Conservation (phyloP, 129 eudicot species). For the Pseudognaphalium luteoalbum region DNA sequence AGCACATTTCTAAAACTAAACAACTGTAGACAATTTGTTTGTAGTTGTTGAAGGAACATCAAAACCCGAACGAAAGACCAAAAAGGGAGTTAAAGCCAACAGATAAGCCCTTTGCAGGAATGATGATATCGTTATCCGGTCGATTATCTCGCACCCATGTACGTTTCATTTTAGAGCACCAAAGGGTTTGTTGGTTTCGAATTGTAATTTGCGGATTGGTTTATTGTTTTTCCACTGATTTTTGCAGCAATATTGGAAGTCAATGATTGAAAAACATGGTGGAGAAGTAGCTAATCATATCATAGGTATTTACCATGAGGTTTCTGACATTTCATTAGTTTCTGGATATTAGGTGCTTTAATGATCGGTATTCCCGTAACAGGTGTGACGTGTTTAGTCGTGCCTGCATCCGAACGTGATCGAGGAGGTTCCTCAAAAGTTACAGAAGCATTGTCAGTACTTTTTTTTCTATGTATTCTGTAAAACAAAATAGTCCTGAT, state of each 20-base stretch:
- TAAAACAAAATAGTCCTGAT: background rate
- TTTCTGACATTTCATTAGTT: background rate
- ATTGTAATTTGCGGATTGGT: background rate
- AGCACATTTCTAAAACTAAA: background rate
- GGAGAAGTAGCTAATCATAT: constrained; percentile 72
- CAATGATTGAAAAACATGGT: constrained; percentile 72
- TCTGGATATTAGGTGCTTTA: background rate
- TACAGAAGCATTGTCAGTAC: constrained; percentile 76
- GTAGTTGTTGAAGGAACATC: constrained; percentile 53
- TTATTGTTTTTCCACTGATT: background rate
- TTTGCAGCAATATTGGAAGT: constrained; percentile 74
- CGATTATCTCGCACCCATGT: constrained; percentile 79
- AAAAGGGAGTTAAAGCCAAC: constrained; percentile 26
- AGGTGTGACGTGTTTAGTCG: constrained; percentile 79
- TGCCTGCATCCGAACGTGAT: constrained; percentile 64
- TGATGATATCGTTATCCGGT: constrained; percentile 74
- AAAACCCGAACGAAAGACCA: constrained; percentile 41
- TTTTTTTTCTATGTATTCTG: background rate
- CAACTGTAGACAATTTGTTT: background rate
- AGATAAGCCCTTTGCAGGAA: constrained; percentile 68
- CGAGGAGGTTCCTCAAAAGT: constrained; percentile 89
- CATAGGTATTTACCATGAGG: constrained; percentile 37
- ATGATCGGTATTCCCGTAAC: background rate
- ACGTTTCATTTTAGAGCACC: background rate
- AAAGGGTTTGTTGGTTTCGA: background rate